phyloP scores from a whole-genome alignment of 139 green algal species.

The Chlorella sp. region DNA sequence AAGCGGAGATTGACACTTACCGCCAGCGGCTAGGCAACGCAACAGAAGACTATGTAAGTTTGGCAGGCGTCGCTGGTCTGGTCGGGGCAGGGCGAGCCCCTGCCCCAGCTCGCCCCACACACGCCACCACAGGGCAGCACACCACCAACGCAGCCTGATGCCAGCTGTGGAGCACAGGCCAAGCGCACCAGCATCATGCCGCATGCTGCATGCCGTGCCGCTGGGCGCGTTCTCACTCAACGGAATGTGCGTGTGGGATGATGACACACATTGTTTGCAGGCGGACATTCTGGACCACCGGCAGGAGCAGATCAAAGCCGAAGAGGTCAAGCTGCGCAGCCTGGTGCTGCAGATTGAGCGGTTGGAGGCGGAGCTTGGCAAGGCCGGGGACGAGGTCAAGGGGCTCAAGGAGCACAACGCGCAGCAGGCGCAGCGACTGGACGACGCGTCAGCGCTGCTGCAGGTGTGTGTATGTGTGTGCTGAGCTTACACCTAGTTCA shows the following conservation, averaged over 20 bases:
- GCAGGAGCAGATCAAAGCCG: constrained; percentile 43
- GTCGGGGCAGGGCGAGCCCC: no score
- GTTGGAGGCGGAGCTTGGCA: constrained; percentile 21
- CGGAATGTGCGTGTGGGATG: no score
- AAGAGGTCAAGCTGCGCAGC: constrained; percentile 35
- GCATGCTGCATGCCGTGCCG: no score
- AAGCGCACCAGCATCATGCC: no score
- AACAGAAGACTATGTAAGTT: constrained; percentile 56
- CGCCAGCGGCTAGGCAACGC: constrained; percentile 37
- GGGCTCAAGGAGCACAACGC: constrained; percentile 32
- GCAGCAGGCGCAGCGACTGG: constrained; percentile 24
- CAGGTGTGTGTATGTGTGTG: constrained; percentile 9
- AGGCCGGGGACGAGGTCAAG: constrained; percentile 23
- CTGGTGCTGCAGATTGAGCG: constrained; percentile 22
- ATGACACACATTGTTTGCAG: constrained; percentile 28
- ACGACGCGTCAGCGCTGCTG: constrained; percentile 37
- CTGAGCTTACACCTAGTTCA: no score
- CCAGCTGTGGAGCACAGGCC: no score
- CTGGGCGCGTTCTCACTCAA: no score
- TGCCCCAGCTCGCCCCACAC: no score
- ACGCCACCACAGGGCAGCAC: no score
- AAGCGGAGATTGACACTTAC: constrained; percentile 39
- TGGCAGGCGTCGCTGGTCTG: no score
- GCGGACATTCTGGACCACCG: constrained; percentile 58
- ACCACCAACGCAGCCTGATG: no score